Base-by-base conservation (phyloP, 371 early-diverging fungal species). In the Thermomucor indicae-seudaticae region DNA sequence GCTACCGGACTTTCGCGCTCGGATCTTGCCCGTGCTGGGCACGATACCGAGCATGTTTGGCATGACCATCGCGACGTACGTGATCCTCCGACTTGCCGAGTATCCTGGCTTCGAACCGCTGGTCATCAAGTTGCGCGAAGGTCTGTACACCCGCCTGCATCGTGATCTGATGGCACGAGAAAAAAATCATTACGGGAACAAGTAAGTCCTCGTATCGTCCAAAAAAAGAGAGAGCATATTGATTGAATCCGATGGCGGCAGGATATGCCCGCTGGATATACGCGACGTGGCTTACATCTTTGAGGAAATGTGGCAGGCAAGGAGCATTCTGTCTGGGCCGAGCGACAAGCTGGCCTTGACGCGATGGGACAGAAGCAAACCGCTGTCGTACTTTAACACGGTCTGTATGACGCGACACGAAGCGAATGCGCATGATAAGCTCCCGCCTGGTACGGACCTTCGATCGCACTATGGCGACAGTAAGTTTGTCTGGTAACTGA, bases 31-130 rank as follows among this genome's bases (percentile, higher is more conserved):
- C 10, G 95, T 96, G 6, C 62, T 97, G 19, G 95, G 81, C 24
- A 92, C 96, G 0, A 67, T 97, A 29, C 95, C 97, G 0, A 93
- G 94, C 14, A 85, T 96, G 66, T 97, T 95, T 72, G 97, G 96
- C 16, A 88, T 88, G 75, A 74, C 92, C 10, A 86, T 97, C 71
- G 95, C 93, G 3, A 86, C 91, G 1, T 85, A 87, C 55, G 88
- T 92, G 11, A 71, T 92, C 24, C 82, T 89, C 17, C 77, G 80
- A 47, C 65, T 97, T n/a, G 88, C 91, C 3, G 78, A 81, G 1
- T 89, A 83, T 62, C 78, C 81, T 14, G 79, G 83, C 7, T 77
- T 65, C 47, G 86, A 90, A 28, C 95, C 95, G 1, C 62, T 96
- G 31, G 76, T 88, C 1, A 79, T 90, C 64, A 95, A 95, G 51